Percentiles rank a stretch among this genome's conserved stretches.
Conservation (phyloP, 805 yeast genomes). For the Suhomyces sp. region DNA sequence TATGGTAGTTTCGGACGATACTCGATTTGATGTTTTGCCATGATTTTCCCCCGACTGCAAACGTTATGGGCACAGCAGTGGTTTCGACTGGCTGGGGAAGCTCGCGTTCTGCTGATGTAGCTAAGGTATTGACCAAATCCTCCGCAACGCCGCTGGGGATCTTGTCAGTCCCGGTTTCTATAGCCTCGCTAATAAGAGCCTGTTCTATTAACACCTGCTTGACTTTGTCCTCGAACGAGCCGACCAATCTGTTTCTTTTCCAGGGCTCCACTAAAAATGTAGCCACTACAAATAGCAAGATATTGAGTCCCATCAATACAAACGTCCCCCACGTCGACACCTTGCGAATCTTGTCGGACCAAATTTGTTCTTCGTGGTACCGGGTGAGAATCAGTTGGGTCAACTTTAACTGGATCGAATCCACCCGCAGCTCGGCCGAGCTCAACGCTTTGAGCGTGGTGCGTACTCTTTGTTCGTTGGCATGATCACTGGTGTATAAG, state of each 20-base stretch:
- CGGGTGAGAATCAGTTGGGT: constrained; percentile 79
- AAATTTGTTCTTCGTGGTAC: constrained; percentile 94
- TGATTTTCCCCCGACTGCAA: neutral
- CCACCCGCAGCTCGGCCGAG: constrained; percentile 59
- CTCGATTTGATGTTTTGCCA: constrained; percentile 14
- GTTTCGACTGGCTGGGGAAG: neutral
- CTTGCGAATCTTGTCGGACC: constrained; percentile 95
- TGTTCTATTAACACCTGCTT: constrained; percentile 33
- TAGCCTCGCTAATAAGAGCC: constrained; percentile 1
- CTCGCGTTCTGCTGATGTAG: too few relatives aligned
- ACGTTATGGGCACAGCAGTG: neutral
- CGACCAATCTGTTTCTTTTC: constrained; percentile 79
- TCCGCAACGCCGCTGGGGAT: neutral
- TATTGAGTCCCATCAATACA: constrained; percentile 81
- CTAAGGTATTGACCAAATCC: too few relatives aligned
- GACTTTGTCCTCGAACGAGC: constrained; percentile 80
- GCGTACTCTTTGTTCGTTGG: constrained; percentile 58
- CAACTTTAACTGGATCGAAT: constrained; percentile 63
- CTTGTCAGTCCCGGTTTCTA: neutral
- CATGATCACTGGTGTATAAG: constrained; percentile 77
- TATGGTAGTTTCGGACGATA: constrained; percentile 14
- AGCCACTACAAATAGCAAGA: constrained; percentile 71
- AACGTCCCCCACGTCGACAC: constrained; percentile 98
- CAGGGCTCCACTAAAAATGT: constrained; percentile 92
- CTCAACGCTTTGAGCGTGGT: constrained; percentile 48